Evolutionary conservation across 768 basidiomycete species (phyloP).

Genomic region (Boletus rubescentipes): DNA sequence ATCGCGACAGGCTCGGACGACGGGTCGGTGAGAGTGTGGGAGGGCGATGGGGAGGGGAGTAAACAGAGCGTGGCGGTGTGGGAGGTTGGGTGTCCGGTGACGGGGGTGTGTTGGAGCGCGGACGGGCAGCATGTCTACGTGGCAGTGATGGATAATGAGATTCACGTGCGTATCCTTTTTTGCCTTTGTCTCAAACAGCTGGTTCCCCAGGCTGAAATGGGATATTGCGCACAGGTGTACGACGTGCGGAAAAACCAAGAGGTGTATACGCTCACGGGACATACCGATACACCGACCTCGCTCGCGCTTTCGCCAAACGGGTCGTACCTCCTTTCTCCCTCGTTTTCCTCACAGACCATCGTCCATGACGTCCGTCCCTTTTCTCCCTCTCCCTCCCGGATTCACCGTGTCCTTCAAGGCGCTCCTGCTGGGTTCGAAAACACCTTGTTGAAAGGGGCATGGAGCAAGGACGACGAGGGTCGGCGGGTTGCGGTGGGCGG

Average conservation of each 20-base stretch:
- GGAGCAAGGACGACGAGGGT: constrained; percentile 86
- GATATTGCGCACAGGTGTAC: too few species aligned
- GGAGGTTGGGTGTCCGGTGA: constrained; percentile 87
- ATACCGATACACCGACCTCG: constrained; percentile 91
- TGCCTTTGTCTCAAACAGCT: neutral
- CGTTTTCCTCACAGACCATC: constrained; percentile 84
- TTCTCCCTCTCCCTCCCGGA: constrained; percentile 75
- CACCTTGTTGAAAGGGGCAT: constrained; percentile 76
- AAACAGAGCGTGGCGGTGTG: constrained; percentile 80
- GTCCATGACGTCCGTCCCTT: constrained; percentile 95
- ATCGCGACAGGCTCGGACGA: constrained; percentile 90
- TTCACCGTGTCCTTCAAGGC: constrained; percentile 78
- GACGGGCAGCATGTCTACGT: constrained; percentile 89
- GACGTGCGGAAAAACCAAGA: constrained; percentile 57
- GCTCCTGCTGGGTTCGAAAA: constrained; percentile 95
- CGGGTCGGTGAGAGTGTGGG: constrained; percentile 89
- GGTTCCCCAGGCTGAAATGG: too few species aligned
- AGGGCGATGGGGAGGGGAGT: constrained; percentile 80
- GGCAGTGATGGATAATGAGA: constrained; percentile 94
- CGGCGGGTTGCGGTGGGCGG: constrained; percentile 84
- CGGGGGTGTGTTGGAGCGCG: constrained; percentile 87
- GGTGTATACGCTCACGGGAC: constrained; percentile 78
- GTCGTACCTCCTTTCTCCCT: constrained; percentile 84
- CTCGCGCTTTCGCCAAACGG: constrained; percentile 90
- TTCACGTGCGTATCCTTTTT: constrained; percentile 65